A percentile compares a stretch with the other conserved stretches of the same genome.
phyloP scores from a whole-genome alignment of 75 land plant genomes.

The Cupressus sempervirens region DNA sequence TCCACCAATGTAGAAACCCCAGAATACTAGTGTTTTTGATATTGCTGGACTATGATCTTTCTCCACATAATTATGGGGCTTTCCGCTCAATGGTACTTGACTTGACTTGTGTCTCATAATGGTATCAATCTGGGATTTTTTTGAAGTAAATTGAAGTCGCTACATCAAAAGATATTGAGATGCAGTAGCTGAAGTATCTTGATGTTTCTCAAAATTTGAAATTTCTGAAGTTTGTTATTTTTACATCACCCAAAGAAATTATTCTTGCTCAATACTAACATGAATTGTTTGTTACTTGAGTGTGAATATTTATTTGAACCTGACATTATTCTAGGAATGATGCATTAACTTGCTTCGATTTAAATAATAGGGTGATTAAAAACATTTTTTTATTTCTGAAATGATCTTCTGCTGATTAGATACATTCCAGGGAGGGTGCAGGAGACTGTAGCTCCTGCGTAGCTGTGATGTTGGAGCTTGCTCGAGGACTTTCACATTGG shows the following conservation, averaged over 20 bases:
- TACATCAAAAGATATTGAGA: neutral
- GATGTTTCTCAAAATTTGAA: neutral
- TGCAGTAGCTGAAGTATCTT: neutral
- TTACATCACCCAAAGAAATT: neutral
- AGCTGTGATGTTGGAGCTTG: slow-evolving; percentile 94
- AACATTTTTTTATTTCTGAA: neutral
- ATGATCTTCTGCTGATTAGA: neutral
- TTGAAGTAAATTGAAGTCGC: neutral
- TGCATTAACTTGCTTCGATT: neutral
- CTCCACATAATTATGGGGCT: neutral
- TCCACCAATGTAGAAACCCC: too few relatives aligned
- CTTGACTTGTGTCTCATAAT: neutral
- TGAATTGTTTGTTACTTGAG: neutral
- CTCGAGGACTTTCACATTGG: slow-evolving; percentile 87
- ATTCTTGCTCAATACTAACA: neutral
- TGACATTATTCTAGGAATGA: neutral
- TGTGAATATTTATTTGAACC: neutral
- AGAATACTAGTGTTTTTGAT: neutral
- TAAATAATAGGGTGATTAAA: neutral
- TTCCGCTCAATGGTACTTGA: too few relatives aligned
- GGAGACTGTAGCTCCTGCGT: slow-evolving; percentile 98
- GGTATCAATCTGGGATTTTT: neutral
- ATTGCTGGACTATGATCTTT: too few relatives aligned
- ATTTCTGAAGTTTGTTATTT: neutral
- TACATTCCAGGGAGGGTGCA: slow-evolving; percentile 68